Evolutionary conservation across 495 filamentous ascomycete genomes (phyloP), one percentile per base, ranked within the genome.

Genomic region (Margaritispora aquatica): DNA sequence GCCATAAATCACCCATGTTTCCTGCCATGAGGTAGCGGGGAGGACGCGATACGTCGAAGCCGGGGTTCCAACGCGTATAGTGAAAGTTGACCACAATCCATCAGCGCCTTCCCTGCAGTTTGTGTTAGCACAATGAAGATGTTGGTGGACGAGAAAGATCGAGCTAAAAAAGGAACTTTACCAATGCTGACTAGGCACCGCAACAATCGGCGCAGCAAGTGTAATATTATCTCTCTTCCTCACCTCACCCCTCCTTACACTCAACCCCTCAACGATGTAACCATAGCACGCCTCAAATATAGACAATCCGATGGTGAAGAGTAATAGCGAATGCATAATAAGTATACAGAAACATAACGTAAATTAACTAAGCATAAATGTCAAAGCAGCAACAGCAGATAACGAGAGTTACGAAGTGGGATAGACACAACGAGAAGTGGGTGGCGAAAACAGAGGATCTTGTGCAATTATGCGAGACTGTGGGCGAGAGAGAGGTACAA

Each of bases 81-180:
- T 52, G 58, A 73, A 75, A 4, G 67, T 68, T 26, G 62, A 68
- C 74, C 74, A 77, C 7, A 58, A 61, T 11, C 74, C 74, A 59
- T 77, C 74, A 24, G 68, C 71, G 31, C 74, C 74, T 53, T 76
- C 73, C 62, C 72, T 73, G 10, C 20, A 48, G 56, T 26, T 34
- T 17, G 21, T 8, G 26, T 59, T 21, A 59, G 49, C 13, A 26
- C 21, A 13, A 19, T 31, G n/a, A n/a, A n/a, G n/a, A n/a, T n/a
- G n/a, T n/a, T n/a, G n/a, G n/a, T n/a, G n/a, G n/a, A n/a, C n/a
- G n/a, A n/a, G n/a, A n/a, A n/a, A 3, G 41, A 19, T 8, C 27
- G 26, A 49, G 2, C 1, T 2, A n/a, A 26, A 26, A n/a, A 11
- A 38, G 38, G 27, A 34, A 15, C 13, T 21, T 51, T 66, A 69